phyloP scores from a whole-genome alignment of 163 green algal species.

The Botryococcus braunii region DNA sequence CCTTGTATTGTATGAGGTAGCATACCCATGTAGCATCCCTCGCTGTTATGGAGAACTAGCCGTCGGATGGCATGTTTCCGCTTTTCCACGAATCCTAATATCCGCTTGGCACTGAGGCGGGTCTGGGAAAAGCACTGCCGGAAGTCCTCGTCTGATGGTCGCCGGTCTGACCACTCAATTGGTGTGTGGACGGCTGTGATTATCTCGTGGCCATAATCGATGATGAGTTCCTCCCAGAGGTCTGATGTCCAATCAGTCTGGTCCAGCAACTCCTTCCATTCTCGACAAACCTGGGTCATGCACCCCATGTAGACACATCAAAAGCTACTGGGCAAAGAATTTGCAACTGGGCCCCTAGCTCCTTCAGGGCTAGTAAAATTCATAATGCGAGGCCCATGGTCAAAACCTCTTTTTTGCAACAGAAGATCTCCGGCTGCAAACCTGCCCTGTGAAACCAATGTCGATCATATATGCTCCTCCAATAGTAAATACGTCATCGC shows the following conservation, averaged over 20 bases:
- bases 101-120: slow-evolving; percentile 18
- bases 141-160: slow-evolving; percentile 10
- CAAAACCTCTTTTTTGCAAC: neutral
- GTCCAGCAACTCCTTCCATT: slow-evolving; percentile 34
- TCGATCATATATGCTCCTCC: neutral
- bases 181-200: slow-evolving; percentile 55
- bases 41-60: slow-evolving; percentile 39
- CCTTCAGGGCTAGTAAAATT: no score
- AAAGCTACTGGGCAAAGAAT: neutral
- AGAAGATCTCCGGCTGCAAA: neutral
- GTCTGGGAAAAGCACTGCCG: slow-evolving; percentile 12
- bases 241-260: slow-evolving; percentile 19
- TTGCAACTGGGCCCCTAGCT: neutral
- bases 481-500: neutral
- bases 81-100: slow-evolving; percentile 38
- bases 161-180: slow-evolving; percentile 35
- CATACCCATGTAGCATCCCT: slow-evolving; percentile 29
- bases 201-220: slow-evolving; percentile 60
- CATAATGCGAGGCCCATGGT: neutral
- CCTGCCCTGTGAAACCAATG: neutral
- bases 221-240: slow-evolving; percentile 28
- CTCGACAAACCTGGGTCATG: slow-evolving; percentile 31
- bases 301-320: neutral
- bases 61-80: slow-evolving; percentile 18
- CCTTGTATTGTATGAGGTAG: neutral